Conservation (phyloP, 179 eudicot species). For the Beta macrorhiza region DNA sequence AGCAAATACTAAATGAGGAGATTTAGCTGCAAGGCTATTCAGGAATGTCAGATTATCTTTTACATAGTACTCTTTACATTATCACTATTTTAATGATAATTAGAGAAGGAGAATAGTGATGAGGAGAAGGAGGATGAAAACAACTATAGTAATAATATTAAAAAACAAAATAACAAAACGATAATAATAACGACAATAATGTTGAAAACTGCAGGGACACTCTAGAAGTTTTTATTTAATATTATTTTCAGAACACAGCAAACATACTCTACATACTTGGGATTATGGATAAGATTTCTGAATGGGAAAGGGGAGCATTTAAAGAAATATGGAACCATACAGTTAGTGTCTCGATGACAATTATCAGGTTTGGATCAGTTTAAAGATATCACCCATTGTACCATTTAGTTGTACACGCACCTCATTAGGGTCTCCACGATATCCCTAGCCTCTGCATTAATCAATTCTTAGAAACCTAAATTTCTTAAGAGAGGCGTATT, state of each 20-base stretch:
- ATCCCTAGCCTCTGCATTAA: neutral
- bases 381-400: neutral
- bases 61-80: neutral
- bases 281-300: neutral
- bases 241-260: neutral
- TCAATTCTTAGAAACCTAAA: conserved; percentile 2
- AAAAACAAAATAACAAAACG: too few species aligned
- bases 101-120: neutral
- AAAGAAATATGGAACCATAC: neutral
- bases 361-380: neutral
- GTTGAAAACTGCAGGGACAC: neutral
- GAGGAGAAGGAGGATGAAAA: neutral
- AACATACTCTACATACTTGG: neutral
- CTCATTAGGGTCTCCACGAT: neutral
- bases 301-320: neutral
- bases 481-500: neutral
- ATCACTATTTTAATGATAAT: neutral
- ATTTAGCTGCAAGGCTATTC: conserved; percentile 3
- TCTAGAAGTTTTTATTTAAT: neutral
- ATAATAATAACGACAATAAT: neutral
- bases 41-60: neutral
- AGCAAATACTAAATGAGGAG: neutral
- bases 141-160: neutral
- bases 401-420: neutral
- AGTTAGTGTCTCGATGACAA: neutral